These are phyloP conservation scores for Phellopilus nigrolimitatus DNA, from an alignment of 1,284 basidiomycete genomes.

Conservation along the genomic window DNA sequence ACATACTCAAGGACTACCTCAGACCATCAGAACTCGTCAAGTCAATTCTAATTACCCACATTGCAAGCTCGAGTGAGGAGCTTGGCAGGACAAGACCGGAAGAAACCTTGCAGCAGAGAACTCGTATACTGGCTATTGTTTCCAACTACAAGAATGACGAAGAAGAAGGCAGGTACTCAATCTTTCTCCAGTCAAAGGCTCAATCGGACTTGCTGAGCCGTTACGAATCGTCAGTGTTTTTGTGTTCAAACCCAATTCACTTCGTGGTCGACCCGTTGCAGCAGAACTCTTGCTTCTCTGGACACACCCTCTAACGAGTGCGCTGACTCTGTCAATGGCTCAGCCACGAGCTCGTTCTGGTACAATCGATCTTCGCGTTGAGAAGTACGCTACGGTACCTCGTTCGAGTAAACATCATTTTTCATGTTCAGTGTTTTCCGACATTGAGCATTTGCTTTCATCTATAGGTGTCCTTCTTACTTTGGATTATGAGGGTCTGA, in stretches of 20 bases:
- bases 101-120: background rate
- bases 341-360: conserved; percentile 6
- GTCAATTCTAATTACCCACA: background rate
- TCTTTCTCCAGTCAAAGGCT: background rate
- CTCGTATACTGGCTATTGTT: conserved; percentile 6
- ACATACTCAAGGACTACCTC: background rate
- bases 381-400: background rate
- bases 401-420: background rate
- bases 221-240: background rate
- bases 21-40: background rate
- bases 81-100: too few species aligned
- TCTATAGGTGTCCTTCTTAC: conserved; percentile 4
- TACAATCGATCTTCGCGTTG: conserved; percentile 9
- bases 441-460: background rate
- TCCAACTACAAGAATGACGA: background rate
- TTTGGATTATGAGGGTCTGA: background rate
- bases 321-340: conserved; percentile 11
- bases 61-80: background rate
- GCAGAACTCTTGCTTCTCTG: background rate
- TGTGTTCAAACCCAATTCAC: conserved; percentile 3
- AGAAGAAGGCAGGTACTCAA: conserved; percentile 16
- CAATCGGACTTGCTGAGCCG: too few species aligned
- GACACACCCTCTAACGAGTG: conserved; percentile 7
- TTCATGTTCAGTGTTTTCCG: background rate
- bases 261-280: background rate